phyloP scores from a whole-genome alignment of 805 yeast genomes.

The Suhomyces sp. region DNA sequence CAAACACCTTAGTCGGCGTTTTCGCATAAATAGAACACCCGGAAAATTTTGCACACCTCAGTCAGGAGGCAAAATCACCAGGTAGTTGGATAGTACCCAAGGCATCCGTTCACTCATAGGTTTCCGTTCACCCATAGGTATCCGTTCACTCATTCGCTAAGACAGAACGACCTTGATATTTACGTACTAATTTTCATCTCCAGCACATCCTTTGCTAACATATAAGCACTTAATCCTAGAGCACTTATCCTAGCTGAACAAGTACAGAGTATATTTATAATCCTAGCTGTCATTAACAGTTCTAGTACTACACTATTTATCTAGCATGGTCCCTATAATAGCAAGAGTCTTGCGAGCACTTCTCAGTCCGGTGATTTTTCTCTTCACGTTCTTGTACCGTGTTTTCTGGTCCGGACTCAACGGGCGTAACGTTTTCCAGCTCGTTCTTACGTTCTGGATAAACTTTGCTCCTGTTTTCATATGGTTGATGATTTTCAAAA shows the following conservation, averaged over 20 bases:
- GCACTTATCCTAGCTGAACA: too few relatives aligned
- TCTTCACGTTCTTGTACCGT: slow-evolving; percentile 11
- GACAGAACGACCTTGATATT: too few relatives aligned
- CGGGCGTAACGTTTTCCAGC: slow-evolving; percentile 33
- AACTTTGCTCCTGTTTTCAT: slow-evolving; percentile 52
- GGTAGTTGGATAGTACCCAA: too few relatives aligned
- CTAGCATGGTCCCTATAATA: not conserved
- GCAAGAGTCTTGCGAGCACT: not conserved
- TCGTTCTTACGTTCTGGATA: slow-evolving; percentile 43
- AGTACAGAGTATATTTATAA: too few relatives aligned
- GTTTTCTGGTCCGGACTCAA: slow-evolving; percentile 31
- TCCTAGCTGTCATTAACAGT: too few relatives aligned
- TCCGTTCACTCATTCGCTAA: too few relatives aligned
- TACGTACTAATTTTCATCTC: too few relatives aligned
- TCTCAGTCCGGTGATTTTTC: slow-evolving; percentile 3
- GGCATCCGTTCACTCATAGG: too few relatives aligned
- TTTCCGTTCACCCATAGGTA: too few relatives aligned
- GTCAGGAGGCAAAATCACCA: not conserved
- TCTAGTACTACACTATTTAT: too few relatives aligned
- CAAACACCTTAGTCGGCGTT: not conserved
- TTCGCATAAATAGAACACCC: not conserved
- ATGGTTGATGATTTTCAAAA: slow-evolving; percentile 57
- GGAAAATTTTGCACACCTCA: not conserved
- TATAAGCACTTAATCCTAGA: too few relatives aligned
- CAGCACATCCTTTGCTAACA: too few relatives aligned